phyloP scores from a whole-genome alignment of 2,329 filamentous ascomycete species.

The Onygena corvina region DNA sequence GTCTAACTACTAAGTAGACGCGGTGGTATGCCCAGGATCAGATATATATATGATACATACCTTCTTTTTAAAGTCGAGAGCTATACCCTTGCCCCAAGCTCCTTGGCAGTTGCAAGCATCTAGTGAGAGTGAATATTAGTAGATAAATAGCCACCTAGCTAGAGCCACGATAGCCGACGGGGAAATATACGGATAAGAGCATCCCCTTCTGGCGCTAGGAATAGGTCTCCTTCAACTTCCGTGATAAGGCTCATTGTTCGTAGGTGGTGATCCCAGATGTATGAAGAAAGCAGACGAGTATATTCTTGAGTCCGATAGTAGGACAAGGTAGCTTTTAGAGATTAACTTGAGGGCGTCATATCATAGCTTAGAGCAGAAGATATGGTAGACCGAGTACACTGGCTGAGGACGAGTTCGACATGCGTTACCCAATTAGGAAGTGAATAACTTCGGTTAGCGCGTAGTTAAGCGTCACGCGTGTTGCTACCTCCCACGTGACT shows the following conservation, averaged over 20 bases:
- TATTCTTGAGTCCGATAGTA: too few relatives aligned
- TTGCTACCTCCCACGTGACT: too few relatives aligned
- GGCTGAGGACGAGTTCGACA: too few relatives aligned
- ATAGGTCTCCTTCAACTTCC: conserved; percentile 39
- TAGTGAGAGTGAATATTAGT: conserved; percentile 14
- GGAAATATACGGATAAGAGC: conserved; percentile 39
- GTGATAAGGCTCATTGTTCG: conserved; percentile 15
- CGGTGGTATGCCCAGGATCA: background rate
- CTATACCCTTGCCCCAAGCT: conserved; percentile 49
- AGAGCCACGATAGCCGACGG: background rate
- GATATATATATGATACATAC: conserved; percentile 15
- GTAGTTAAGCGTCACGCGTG: too few relatives aligned
- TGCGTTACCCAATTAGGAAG: background rate
- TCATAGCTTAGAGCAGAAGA: too few relatives aligned
- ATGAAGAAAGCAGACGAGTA: too few relatives aligned
- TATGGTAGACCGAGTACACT: too few relatives aligned
- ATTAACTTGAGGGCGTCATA: too few relatives aligned
- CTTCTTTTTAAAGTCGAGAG: conserved; percentile 36
- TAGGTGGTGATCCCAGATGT: too few relatives aligned
- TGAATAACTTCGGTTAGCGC: background rate
- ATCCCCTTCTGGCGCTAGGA: conserved; percentile 39
- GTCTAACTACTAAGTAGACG: background rate
- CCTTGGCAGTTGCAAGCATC: conserved; percentile 50
- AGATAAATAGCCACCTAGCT: background rate
- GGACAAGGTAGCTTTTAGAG: too few relatives aligned